Percentiles rank a stretch among this genome's conserved stretches.
Conservation (phyloP, 441 rosid genomes). For the Arabidopsis lyrata region DNA sequence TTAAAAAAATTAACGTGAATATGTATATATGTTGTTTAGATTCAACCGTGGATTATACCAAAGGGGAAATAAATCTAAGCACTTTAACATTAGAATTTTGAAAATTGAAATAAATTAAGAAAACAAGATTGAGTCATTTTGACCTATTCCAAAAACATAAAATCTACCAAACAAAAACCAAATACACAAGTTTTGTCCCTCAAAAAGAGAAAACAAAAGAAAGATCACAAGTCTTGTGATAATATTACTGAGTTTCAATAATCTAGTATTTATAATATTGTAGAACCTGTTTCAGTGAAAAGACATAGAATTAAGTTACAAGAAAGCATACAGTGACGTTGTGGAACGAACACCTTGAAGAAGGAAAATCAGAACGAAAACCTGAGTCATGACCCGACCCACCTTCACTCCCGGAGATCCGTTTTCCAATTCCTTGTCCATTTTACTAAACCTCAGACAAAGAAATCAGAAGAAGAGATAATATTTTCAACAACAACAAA, state of each 20-base stretch:
- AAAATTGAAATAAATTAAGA: neutral
- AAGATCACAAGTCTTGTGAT: neutral
- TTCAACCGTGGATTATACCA: neutral
- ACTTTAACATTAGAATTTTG: neutral
- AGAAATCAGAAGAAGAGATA: neutral
- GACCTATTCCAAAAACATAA: conserved; percentile 4
- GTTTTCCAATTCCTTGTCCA: neutral
- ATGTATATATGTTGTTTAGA: neutral
- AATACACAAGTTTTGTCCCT: neutral
- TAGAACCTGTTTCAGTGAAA: neutral
- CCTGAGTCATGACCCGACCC: conserved; percentile 25
- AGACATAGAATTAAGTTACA: conserved; percentile 1
- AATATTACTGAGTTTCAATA: neutral
- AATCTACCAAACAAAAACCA: neutral
- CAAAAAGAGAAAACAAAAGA: too few relatives aligned
- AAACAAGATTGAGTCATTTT: neutral
- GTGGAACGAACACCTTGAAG: conserved; percentile 34
- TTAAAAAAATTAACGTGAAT: neutral
- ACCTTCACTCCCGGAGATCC: conserved; percentile 5
- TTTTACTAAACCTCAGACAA: neutral
- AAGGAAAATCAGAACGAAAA: conserved; percentile 30
- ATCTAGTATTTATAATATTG: neutral
- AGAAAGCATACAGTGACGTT: conserved; percentile 21
- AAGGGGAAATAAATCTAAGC: neutral
- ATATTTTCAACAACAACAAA: neutral